Percentiles rank a stretch among this genome's conserved stretches.
Conservation (phyloP, 2,329 filamentous ascomycete genomes). For the Calycina herbarum region DNA sequence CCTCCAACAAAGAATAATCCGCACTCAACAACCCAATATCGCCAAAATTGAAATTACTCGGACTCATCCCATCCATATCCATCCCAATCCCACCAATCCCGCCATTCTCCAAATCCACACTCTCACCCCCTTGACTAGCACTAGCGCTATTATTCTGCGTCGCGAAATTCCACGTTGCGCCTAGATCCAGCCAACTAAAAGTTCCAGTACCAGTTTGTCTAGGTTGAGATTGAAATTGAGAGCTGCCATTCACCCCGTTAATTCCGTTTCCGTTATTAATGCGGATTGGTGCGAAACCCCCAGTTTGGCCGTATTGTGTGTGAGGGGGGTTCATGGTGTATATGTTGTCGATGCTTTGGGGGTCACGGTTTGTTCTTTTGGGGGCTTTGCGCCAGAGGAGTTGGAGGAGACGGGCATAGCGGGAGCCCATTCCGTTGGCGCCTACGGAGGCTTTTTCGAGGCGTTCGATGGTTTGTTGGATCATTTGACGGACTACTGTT, state of each 20-base stretch:
- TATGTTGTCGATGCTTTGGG: background rate
- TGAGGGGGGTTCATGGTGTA: slow-evolving; percentile 8
- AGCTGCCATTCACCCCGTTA: background rate
- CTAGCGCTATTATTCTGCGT: slow-evolving; percentile 28
- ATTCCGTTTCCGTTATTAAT: slow-evolving; percentile 11
- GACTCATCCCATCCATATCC: slow-evolving; percentile 20
- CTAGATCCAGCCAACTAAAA: slow-evolving; percentile 37
- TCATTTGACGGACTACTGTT: slow-evolving; percentile 55
- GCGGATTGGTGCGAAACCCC: background rate
- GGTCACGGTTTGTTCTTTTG: slow-evolving; percentile 13
- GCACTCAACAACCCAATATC: slow-evolving; percentile 25
- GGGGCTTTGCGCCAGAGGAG: slow-evolving; percentile 55
- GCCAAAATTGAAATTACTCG: slow-evolving; percentile 21
- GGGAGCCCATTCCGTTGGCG: slow-evolving; percentile 58
- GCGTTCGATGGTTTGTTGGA: slow-evolving; percentile 58
- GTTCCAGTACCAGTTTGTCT: slow-evolving; percentile 17
- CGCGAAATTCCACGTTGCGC: slow-evolving; percentile 36
- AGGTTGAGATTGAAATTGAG: background rate
- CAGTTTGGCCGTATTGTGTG: slow-evolving; percentile 6
- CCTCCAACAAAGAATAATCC: slow-evolving; percentile 33
- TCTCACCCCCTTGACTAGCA: slow-evolving; percentile 21
- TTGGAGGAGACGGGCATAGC: slow-evolving; percentile 61
- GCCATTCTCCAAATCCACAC: slow-evolving; percentile 24
- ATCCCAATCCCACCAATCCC: slow-evolving; percentile 10
- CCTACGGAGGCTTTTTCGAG: slow-evolving; percentile 58